Base-by-base conservation (phyloP, 2,329 filamentous ascomycete species). In the Magnaporthales sp. region DNA sequence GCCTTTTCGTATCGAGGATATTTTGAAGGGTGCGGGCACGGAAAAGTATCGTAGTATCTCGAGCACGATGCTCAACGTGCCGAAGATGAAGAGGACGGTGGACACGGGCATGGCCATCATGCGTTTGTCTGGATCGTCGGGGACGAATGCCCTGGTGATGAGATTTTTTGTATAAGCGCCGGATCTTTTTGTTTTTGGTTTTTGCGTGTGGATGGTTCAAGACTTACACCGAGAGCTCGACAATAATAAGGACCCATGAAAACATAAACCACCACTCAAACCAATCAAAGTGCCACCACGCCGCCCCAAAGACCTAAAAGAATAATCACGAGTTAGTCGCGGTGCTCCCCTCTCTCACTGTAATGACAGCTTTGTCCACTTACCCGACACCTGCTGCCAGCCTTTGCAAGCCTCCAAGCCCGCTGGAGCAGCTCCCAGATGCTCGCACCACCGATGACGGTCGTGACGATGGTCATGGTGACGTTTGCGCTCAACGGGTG, bases 1-100 rank as follows among this genome's bases (percentile, higher is more conserved):
- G 22, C 87, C 87, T 72, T 86, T 88, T 0, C 81, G 81, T 0
- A 86, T 85, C 1, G 87, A 89, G 66, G 86, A 89, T 68, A 90
- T 86, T 62, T 86, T 83, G 71, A 86, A 88, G 0, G 86, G 86
- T 0, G 86, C 83, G 19, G 74, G 76, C 73, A 74, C 70, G 22
- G 6, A 15, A 7, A 46, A n/a, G 15, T 46, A 46, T 1, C 38
- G 38, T 3, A 46, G 38, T 1, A 46, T 19, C 15, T 46, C 38
- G 38, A 46, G 15, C 7, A 7, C 5, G 1, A 46, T 13, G 38
- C 38, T 46, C 15, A 46, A 13, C 3, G 38, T 46, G 38, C 38
- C 38, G 15, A 46, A 46, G 5, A 46, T 46, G 38, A 46, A 6
- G 38, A 46, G 15, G 4, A 46, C 38, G 2, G 38, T 46, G 2